Evolutionary conservation across 2,329 filamentous ascomycete species (phyloP), one percentile per base, ranked within the genome.

Genomic region (Fusarium sp.): DNA sequence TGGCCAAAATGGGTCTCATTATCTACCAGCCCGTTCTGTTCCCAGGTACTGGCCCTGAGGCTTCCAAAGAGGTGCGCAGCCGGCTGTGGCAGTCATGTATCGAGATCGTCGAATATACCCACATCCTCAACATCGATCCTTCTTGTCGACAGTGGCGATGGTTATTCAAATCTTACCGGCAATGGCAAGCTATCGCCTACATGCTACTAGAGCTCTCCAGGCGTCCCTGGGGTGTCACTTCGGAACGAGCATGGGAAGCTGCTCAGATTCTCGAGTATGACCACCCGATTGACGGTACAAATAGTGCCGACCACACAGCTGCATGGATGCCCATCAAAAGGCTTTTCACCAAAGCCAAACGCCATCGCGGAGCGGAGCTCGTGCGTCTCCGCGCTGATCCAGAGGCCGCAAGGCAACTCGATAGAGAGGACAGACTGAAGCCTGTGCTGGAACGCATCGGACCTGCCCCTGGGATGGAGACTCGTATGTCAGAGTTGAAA

Each of bases 11-110:
- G 5, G 67, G 67, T 4, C 67, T 69, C 15, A 58, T 69, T 19
- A 60, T 69, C 11, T 69, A 69, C 8, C 67, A 69, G 22, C 67
- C 67, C 1, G 67, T 69, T 14, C 52, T 69, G 5, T 69, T 69
- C 30, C 67, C 67, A 7, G 57, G 67, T 22, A 69, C 62, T 19
- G 67, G 67, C 3, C 57, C 67, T 4, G 57, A 69, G 7, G 62
- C 51, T 3, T 70, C 67, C 6, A 40, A 45, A 15, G 66, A 67
- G 49, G 58, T 69, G 4, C 62, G 67, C 2, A 64, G 62, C 45
- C 62, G 67, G 7, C 20, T 69, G 9, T 69, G 67, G 67, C 52
- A 70, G 27, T 69, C 67, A 7, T 70, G 66, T n/a, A 69, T 69
- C 33, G 67, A 69, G 33, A 69, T 69, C 17, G 67, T 69, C 19